Base-by-base conservation (phyloP, 2,329 filamentous ascomycete species). In the Stachybotrys echinatus region DNA sequence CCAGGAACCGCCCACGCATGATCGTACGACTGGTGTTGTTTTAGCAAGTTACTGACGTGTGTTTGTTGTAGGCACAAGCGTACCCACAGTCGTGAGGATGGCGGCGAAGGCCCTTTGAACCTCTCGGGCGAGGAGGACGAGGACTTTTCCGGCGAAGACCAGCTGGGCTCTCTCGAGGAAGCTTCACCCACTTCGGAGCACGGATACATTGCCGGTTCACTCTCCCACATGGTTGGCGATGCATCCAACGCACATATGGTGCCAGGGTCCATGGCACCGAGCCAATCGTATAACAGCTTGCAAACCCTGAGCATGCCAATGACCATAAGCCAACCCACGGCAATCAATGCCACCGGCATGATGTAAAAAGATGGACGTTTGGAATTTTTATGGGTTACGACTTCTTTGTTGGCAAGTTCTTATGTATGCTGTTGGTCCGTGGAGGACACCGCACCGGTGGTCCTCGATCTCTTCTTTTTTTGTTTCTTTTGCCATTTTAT, bases 41-140 rank as follows among this genome's bases (percentile, higher is more conserved):
- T n/a, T 8, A 17, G 31, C 31, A 37, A 5, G 14, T n/a, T n/a
- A 8, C 49, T 58, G 38, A 62, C 56, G 39, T 50, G 19, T 47
- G 40, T n/a, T 22, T 7, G 18, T n/a, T 47, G 12, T 66, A 96
- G 91, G 61, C 92, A 97, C 72, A 95, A 96, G 76, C 81, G 83
- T 42, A 83, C 81, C 12, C 83, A 87, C 59, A 87, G 80, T 67
- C 85, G 80, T 48, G 77, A 78, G 50, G 83, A 86, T 46, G 81
- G 80, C 34, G 75, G 69, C 40, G 83, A 86, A 42, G 75, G 74
- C 47, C 67, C 67, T 51, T 76, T 84, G 61, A 79, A 78, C 63
- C 79, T 84, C 52, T 87, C 87, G 38, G 91, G 92, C 50, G 91
- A 95, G 59, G 90, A 95, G 43, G 83, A 92, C 58, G 90, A 95